phyloP scores from a whole-genome alignment of 257 asterid species.

The Rehmannia glutinosa region DNA sequence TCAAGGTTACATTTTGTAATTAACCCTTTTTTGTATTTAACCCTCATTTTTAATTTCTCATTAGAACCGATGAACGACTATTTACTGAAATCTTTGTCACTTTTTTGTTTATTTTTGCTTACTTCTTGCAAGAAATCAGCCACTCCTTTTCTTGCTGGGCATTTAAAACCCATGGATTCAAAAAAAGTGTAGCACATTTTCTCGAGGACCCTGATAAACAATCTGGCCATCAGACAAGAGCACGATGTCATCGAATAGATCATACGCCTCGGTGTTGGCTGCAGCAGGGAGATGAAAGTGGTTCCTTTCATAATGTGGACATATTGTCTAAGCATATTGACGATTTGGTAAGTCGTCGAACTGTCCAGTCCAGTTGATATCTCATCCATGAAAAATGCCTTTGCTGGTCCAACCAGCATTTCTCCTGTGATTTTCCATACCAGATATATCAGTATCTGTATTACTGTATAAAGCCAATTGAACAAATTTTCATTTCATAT shows the following conservation, averaged over 20 bases:
- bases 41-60: neutral
- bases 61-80: conserved; percentile 6
- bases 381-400: conserved; percentile 56
- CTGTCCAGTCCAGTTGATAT: conserved; percentile 54
- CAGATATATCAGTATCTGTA: neutral
- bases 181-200: conserved; percentile 42
- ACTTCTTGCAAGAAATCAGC: conserved; percentile 79
- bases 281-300: conserved; percentile 46
- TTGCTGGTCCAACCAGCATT: conserved; percentile 55
- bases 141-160: conserved; percentile 58
- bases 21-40: too few relatives aligned
- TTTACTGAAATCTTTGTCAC: neutral
- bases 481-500: too few relatives aligned
- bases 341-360: conserved; percentile 46
- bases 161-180: conserved; percentile 60
- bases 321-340: conserved; percentile 34
- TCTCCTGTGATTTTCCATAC: conserved; percentile 25
- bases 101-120: neutral
- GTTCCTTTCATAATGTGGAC: conserved; percentile 51
- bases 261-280: conserved; percentile 71
- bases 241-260: conserved; percentile 57
- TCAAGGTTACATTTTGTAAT: too few relatives aligned
- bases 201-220: conserved; percentile 64
- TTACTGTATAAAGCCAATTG: neutral
- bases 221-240: conserved; percentile 52